Evolutionary conservation across 345 rosid genomes (phyloP).

Genomic region (Clarkia xantiana): DNA sequence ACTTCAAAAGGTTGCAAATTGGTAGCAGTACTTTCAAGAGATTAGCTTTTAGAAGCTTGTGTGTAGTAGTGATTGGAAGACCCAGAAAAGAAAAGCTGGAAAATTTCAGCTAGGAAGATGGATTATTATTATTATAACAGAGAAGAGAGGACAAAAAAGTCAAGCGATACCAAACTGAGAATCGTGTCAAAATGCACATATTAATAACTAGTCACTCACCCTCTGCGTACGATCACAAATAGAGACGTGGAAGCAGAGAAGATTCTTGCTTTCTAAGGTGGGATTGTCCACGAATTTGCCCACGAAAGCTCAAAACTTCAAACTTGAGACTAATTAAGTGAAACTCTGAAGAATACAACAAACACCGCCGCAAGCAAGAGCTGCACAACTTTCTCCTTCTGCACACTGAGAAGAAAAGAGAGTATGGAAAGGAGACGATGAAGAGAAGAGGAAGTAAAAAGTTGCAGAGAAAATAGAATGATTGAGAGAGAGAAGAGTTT

Average conservation of each 20-base stretch:
- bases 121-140: too few species aligned
- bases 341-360: neutral
- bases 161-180: neutral
- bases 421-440: neutral
- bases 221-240: neutral
- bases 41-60: too few species aligned
- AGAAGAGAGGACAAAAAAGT: neutral
- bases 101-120: neutral
- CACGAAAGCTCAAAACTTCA: neutral
- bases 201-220: neutral
- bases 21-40: too few species aligned
- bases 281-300: slow-evolving; percentile 2
- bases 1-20: too few species aligned
- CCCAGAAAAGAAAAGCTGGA: too few species aligned
- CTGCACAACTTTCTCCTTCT: neutral
- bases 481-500: slow-evolving; percentile 2
- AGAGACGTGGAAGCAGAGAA: slow-evolving; percentile 7
- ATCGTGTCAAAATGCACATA: slow-evolving; percentile 5
- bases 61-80: too few species aligned
- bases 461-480: neutral
- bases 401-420: too few species aligned
- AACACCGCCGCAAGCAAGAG: neutral
- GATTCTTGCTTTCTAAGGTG: neutral
- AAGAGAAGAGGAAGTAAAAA: neutral
- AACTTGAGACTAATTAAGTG: neutral